Percentiles rank a stretch among this genome's conserved stretches.
Conservation (phyloP, 2,329 filamentous ascomycete genomes). For the Paraconiothyrium brasiliense region DNA sequence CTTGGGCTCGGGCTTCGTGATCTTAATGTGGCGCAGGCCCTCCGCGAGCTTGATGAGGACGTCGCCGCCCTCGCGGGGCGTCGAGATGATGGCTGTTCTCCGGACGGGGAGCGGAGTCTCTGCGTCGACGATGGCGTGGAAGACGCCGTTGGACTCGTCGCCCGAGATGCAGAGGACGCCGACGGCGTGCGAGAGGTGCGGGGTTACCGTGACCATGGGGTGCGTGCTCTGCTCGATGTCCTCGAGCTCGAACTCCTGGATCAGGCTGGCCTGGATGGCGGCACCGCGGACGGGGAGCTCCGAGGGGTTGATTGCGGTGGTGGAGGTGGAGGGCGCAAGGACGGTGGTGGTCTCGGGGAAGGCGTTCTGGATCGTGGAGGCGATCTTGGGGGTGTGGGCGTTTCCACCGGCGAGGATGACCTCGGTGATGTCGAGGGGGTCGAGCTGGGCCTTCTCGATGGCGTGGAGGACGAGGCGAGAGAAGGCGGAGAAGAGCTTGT, state of each 20-base stretch:
- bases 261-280: conserved; percentile 91
- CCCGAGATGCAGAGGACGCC: conserved; percentile 77
- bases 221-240: conserved; percentile 97
- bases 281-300: conserved; percentile 90
- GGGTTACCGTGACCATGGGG: conserved; percentile 91
- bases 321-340: conserved; percentile 81
- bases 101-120: conserved; percentile 92
- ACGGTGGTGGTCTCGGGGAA: conserved; percentile 84
- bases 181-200: conserved; percentile 87
- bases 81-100: conserved; percentile 79
- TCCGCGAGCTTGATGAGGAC: conserved; percentile 90
- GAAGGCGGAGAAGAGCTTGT: conserved; percentile 89
- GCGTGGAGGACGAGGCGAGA: conserved; percentile 83
- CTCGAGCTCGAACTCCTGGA: conserved; percentile 91
- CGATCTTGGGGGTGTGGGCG: conserved; percentile 93
- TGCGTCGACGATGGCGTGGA: conserved; percentile 81
- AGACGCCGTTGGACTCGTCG: conserved; percentile 70
- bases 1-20: conserved; percentile 87
- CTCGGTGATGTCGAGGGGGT: conserved; percentile 92
- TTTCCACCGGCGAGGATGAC: conserved; percentile 93
- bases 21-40: conserved; percentile 89
- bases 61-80: conserved; percentile 83
- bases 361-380: conserved; percentile 77
- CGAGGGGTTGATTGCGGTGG: conserved; percentile 88
- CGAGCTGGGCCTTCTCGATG: conserved; percentile 90